Evolutionary conservation across 1,284 basidiomycete species (phyloP).

Genomic region (Tilletia caries): DNA sequence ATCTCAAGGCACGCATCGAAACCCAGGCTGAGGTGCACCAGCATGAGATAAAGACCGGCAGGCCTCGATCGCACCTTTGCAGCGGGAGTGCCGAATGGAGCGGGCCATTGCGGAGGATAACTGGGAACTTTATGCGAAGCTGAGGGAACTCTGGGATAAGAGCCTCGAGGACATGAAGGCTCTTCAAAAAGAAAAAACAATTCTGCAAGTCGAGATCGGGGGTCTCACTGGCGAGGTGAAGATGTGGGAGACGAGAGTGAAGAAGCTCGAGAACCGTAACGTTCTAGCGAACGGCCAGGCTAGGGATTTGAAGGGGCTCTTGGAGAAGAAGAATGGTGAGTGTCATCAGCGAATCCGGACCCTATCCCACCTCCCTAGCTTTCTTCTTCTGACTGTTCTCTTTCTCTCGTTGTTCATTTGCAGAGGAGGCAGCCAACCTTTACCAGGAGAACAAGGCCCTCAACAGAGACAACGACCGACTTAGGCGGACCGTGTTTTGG

Average conservation of each 20-base stretch:
- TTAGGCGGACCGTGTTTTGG: not conserved
- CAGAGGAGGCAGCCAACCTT: not conserved
- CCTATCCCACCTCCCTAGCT: not conserved
- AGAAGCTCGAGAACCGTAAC: not conserved
- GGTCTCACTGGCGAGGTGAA: not conserved
- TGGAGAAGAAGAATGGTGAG: constrained; percentile 13
- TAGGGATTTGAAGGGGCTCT: not conserved
- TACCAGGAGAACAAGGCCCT: constrained; percentile 9
- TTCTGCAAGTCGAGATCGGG: not conserved
- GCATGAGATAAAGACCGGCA: not conserved
- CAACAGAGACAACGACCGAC: not conserved
- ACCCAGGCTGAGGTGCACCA: not conserved
- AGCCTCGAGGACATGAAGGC: not conserved
- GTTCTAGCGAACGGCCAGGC: not conserved
- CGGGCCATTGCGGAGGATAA: not conserved
- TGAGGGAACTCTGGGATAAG: not conserved
- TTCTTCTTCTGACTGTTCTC: not conserved
- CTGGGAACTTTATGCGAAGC: not conserved
- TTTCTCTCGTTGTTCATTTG: not conserved
- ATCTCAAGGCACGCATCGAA: not conserved
- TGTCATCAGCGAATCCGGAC: not conserved
- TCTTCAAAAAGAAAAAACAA: not conserved
- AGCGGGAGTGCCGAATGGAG: not conserved
- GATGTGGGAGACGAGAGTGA: constrained; percentile 9
- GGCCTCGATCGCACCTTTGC: not conserved